Base-by-base conservation (phyloP, 345 rosid genomes). In the Boechera divaricarpa region DNA sequence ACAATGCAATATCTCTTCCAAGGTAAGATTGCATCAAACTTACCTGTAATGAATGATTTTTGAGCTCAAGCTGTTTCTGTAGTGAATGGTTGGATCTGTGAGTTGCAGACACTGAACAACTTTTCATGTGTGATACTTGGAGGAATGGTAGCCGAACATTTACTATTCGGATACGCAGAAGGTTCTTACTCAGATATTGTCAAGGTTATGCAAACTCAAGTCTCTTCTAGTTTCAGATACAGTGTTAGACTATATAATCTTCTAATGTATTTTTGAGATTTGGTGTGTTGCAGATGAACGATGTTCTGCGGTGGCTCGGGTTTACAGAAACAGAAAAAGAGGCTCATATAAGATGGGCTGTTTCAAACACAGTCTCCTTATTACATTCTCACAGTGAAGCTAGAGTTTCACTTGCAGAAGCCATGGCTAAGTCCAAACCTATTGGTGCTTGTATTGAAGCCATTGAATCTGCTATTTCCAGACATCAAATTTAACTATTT, bases 91-190 rank as follows among this genome's bases (percentile, higher is more conserved):
- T 57, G 4, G 1, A 10, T 0, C 3, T 74, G 71, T 32, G 24
- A 21, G 24, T 21, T 42, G 77, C 48, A 80, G 73, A 76, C 74
- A 33, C 28, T 80, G 11, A 80, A 75, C 54, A 80, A 76, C 70
- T 75, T 89, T 51, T 85, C 86, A 28, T 89, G 89, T 66, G 78
- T 85, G 12, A 72, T 83, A 51, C 65, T 82, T 36, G 87, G 92
- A 82, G 89, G 92, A 58, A 69, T 85, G 62, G 87, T 85, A 7
- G 83, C 88, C 60, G 92, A 88, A 66, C 79, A 87, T 13, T 45
- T 85, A 15, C 74, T 33, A 11, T 82, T 83, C 48, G 89, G 93
- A 62, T 45, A 56, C 65, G 75, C 90, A 0, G 76, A 84, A 72
- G 93, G 91, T 33, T 74, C 69, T 67, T 81, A 83, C 74, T 56